These are phyloP conservation scores for Pyronema domesticum DNA, from an alignment of 495 filamentous ascomycete genomes.

Conservation along the genomic window DNA sequence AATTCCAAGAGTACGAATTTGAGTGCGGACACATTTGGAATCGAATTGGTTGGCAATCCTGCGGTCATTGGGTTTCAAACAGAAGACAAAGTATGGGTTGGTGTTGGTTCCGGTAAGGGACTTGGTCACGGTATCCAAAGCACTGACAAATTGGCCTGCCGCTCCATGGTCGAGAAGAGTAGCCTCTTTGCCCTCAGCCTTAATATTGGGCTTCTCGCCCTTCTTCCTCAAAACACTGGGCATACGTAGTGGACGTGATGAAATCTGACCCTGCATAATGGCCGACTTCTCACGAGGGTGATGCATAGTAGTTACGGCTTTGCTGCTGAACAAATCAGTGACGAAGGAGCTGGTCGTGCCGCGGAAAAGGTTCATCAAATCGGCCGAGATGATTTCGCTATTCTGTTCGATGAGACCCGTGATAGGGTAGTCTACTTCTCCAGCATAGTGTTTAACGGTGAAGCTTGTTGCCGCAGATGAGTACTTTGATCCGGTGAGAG, in stretches of 20 bases:
- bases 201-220: slow-evolving; percentile 33
- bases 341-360: slow-evolving; percentile 77
- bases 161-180: slow-evolving; percentile 54
- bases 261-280: slow-evolving; percentile 90
- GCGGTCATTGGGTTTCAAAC: slow-evolving; percentile 90
- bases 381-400: slow-evolving; percentile 84
- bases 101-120: slow-evolving; percentile 61
- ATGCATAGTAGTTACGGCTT: slow-evolving; percentile 71
- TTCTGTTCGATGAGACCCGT: slow-evolving; percentile 81
- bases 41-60: slow-evolving; percentile 97
- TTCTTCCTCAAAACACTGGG: slow-evolving; percentile 78
- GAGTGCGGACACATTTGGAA: slow-evolving; percentile 88
- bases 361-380: slow-evolving; percentile 87
- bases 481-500: slow-evolving; percentile 63
- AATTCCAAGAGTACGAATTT: slow-evolving; percentile 90
- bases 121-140: slow-evolving; percentile 73
- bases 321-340: slow-evolving; percentile 76
- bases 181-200: slow-evolving; percentile 22
- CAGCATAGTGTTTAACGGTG: slow-evolving; percentile 84
- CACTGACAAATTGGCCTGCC: slow-evolving; percentile 76
- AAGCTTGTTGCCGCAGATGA: slow-evolving; percentile 56
- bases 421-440: slow-evolving; percentile 87
- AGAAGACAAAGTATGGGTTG: slow-evolving; percentile 93
- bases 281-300: slow-evolving; percentile 80
- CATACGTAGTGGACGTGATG: slow-evolving; percentile 77